A percentile compares a stretch with the other conserved stretches of the same genome.
phyloP scores from a whole-genome alignment of 768 basidiomycete species.

The Lyophyllum semitale region DNA sequence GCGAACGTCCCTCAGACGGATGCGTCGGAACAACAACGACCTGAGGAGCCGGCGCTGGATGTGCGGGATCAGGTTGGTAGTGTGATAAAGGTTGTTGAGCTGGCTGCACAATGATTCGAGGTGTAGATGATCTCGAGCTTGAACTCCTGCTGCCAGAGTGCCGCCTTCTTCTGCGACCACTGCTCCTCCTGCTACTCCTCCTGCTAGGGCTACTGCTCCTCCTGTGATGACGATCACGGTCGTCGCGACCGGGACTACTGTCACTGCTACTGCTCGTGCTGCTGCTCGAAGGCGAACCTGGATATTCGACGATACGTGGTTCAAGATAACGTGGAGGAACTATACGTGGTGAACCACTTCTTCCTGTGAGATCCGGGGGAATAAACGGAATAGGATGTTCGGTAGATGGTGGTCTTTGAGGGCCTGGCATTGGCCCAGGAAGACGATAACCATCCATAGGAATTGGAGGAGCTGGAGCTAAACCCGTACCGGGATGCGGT shows the following conservation, averaged over 20 bases:
- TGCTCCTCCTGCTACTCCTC: neutral
- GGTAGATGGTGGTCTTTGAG: conserved; percentile 7
- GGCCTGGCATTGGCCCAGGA: conserved; percentile 20
- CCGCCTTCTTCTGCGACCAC: neutral
- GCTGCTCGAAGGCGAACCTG: conserved; percentile 1
- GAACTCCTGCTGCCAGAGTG: neutral
- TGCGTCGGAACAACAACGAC: conserved; percentile 6
- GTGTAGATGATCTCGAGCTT: neutral
- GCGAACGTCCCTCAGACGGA: neutral
- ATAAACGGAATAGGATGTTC: conserved; percentile 16
- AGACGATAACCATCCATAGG: conserved; percentile 14
- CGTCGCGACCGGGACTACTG: conserved; percentile 2
- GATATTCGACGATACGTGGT: neutral
- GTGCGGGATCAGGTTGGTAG: conserved; percentile 1
- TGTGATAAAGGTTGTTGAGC: conserved; percentile 16
- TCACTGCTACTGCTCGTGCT: neutral
- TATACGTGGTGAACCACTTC: conserved; percentile 1
- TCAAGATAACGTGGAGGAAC: neutral
- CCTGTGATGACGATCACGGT: neutral
- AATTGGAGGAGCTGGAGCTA: conserved; percentile 18
- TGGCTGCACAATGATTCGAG: neutral
- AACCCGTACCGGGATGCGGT: neutral
- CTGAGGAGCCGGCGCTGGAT: conserved; percentile 1
- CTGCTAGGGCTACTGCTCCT: neutral
- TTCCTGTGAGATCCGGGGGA: conserved; percentile 6